Conservation (phyloP, 352 stramenopile genomes). For the Pythium utonaiense region DNA sequence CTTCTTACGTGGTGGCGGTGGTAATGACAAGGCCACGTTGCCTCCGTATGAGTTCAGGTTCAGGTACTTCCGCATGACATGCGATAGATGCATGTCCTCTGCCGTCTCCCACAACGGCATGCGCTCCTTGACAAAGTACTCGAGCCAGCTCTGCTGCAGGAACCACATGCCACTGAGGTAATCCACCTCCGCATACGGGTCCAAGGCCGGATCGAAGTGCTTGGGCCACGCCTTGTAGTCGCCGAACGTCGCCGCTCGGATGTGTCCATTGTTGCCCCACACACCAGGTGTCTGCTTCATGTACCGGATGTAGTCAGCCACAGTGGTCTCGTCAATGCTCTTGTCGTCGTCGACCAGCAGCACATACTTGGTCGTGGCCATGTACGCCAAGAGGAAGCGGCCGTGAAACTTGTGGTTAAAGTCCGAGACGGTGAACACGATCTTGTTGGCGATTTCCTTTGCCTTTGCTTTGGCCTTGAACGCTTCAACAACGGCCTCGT, state of each 20-base stretch:
- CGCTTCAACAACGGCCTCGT: constrained; percentile 31
- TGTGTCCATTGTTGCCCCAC: constrained; percentile 52
- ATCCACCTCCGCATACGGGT: constrained; percentile 45
- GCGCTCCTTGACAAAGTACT: constrained; percentile 61
- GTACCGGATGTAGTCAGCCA: constrained; percentile 20
- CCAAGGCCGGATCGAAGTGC: constrained; percentile 26
- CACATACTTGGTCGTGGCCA: constrained; percentile 29
- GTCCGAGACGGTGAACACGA: constrained; percentile 21
- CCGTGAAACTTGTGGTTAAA: constrained; percentile 32
- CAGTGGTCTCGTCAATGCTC: constrained; percentile 18
- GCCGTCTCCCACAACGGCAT: constrained; percentile 45
- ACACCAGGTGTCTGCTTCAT: constrained; percentile 32
- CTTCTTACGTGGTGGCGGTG: constrained; percentile 32
- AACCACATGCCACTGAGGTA: constrained; percentile 72
- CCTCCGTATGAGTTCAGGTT: constrained; percentile 63
- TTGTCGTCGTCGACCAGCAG: constrained; percentile 26
- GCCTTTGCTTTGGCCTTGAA: not conserved
- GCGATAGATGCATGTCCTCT: constrained; percentile 61
- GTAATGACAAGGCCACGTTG: constrained; percentile 30
- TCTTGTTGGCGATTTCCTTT: not conserved
- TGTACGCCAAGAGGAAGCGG: constrained; percentile 25
- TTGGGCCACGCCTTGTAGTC: constrained; percentile 54
- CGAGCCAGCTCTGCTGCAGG: constrained; percentile 54
- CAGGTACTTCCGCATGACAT: constrained; percentile 62
- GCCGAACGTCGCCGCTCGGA: constrained; percentile 35